Evolutionary conservation across 2,329 filamentous ascomycete genomes (phyloP).

Genomic region (Hypocreales sp.): DNA sequence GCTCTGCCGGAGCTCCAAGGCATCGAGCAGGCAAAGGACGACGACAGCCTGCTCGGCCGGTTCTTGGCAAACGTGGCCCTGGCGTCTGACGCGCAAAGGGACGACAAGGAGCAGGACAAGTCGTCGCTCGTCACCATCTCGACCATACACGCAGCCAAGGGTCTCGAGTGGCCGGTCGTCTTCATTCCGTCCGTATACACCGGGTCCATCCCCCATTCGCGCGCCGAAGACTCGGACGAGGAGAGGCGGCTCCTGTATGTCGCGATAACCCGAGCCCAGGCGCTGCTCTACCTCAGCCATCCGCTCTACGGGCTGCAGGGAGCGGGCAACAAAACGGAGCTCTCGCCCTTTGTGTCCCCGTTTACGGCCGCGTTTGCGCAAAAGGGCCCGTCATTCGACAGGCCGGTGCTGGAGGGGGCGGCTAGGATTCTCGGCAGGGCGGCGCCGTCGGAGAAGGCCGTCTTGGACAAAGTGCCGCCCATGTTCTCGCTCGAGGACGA

Average conservation of each 20-base stretch:
- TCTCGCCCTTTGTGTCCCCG: constrained; percentile 58
- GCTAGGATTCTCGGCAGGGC: constrained; percentile 54
- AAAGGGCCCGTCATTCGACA: constrained; percentile 55
- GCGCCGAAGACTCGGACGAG: constrained; percentile 74
- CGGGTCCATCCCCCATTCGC: constrained; percentile 78
- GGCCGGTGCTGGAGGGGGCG: constrained; percentile 45
- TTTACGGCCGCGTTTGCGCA: constrained; percentile 28
- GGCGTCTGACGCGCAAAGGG: constrained; percentile 61
- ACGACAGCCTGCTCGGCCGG: constrained; percentile 46
- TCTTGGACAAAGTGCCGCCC: constrained; percentile 35
- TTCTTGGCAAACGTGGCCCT: constrained; percentile 86
- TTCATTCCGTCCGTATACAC: constrained; percentile 85
- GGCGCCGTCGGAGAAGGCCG: constrained; percentile 37
- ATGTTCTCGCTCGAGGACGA: constrained; percentile 51
- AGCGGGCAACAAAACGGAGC: constrained; percentile 38
- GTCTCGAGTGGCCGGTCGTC: constrained; percentile 89
- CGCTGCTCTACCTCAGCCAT: constrained; percentile 71
- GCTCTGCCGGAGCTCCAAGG: constrained; percentile 53
- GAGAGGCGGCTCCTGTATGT: constrained; percentile 85
- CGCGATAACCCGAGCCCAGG: constrained; percentile 88
- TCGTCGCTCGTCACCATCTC: constrained; percentile 69
- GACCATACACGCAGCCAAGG: constrained; percentile 92
- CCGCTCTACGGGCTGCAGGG: constrained; percentile 51
- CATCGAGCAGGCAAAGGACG: constrained; percentile 51
- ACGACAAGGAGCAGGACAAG: constrained; percentile 38